Conservation (phyloP, 768 basidiomycete genomes). For the Dendrothele bispora region DNA sequence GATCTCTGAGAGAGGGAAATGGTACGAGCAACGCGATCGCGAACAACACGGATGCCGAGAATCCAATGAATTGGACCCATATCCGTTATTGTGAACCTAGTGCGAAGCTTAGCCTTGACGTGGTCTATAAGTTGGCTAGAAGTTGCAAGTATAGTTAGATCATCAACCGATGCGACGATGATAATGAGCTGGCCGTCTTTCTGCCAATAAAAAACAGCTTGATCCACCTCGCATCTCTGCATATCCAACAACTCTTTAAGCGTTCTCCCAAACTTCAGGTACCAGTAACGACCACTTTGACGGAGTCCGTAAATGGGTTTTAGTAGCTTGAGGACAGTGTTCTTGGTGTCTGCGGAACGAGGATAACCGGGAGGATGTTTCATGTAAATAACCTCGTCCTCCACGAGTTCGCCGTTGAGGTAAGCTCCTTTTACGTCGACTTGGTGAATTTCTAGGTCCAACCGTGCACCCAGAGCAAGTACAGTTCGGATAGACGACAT, state of each 20-base stretch:
- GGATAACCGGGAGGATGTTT: constrained; percentile 9
- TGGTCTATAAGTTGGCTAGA: constrained; percentile 8
- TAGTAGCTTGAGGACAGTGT: background rate
- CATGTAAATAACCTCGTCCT: constrained; percentile 20
- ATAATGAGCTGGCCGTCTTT: constrained; percentile 6
- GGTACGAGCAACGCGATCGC: constrained; percentile 15
- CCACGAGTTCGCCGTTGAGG: constrained; percentile 29
- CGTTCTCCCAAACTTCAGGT: background rate
- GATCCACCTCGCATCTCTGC: background rate
- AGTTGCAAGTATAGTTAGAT: constrained; percentile 19
- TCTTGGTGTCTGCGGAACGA: background rate
- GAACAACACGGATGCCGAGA: constrained; percentile 19
- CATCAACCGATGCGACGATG: constrained; percentile 25
- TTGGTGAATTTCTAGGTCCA: constrained; percentile 24
- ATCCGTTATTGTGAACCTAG: constrained; percentile 22
- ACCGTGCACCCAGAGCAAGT: constrained; percentile 25
- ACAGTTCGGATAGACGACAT: constrained; percentile 18
- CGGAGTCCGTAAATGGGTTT: background rate
- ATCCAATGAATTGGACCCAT: constrained; percentile 24
- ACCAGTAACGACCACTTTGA: background rate
- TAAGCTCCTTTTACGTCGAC: constrained; percentile 32
- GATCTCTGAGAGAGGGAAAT: constrained; percentile 27
- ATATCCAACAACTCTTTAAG: background rate
- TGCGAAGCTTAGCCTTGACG: constrained; percentile 12
- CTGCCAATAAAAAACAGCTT: constrained; percentile 10